These are phyloP conservation scores for Ophiostoma piceae DNA, from an alignment of 2,329 filamentous ascomycete genomes.

Conservation along the genomic window DNA sequence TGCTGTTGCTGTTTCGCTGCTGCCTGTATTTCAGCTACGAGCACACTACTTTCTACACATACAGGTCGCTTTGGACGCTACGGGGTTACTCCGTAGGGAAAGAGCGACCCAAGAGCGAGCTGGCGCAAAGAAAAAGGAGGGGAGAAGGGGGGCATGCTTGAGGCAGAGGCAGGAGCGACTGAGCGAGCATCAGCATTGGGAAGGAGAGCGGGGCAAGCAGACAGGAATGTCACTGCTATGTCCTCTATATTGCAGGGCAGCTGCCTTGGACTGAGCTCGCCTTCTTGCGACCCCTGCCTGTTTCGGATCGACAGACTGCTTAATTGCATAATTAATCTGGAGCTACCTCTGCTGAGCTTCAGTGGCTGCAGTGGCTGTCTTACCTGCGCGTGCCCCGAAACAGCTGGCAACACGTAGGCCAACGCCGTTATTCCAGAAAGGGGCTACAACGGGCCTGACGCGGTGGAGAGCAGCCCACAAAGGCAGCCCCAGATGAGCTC, in stretches of 20 bases:
- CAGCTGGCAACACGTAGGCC: background rate
- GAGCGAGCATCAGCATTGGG: conserved; percentile 11
- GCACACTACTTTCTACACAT: background rate
- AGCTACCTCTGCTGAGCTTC: background rate
- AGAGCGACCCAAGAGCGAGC: background rate
- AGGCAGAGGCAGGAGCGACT: background rate
- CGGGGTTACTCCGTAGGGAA: background rate
- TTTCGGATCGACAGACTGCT: background rate
- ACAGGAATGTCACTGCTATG: background rate
- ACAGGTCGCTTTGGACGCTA: background rate
- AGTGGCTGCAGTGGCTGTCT: background rate
- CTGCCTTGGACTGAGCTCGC: conserved; percentile 5
- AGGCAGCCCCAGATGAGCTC: conserved; percentile 11
- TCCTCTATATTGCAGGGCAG: background rate
- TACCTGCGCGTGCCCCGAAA: background rate
- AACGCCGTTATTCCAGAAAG: background rate
- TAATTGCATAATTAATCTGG: background rate
- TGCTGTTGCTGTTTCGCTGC: background rate
- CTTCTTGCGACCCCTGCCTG: background rate
- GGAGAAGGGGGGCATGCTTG: conserved; percentile 14
- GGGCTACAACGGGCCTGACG: conserved; percentile 7
- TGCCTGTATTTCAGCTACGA: background rate
- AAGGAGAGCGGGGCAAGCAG: conserved; percentile 19
- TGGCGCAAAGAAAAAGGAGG: conserved; percentile 20
- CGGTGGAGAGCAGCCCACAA: conserved; percentile 8